These are phyloP conservation scores for Fusarium sp. DNA, from an alignment of 2,329 filamentous ascomycete species.

Conservation along the genomic window DNA sequence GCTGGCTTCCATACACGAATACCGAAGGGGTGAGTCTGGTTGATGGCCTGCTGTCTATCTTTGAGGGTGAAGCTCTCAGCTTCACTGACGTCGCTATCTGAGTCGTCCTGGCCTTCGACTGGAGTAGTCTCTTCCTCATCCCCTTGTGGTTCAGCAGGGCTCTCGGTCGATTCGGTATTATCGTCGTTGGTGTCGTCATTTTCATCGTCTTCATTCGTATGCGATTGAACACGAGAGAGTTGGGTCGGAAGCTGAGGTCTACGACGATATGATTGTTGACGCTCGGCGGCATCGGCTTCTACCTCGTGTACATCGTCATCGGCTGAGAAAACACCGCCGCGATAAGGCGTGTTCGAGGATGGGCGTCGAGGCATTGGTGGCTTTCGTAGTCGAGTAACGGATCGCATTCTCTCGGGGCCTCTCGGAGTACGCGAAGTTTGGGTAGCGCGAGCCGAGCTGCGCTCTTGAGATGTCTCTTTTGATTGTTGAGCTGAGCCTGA, in stretches of 20 bases:
- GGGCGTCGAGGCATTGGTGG: conserved; percentile 78
- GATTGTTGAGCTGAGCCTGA: conserved; percentile 49
- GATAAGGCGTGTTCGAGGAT: conserved; percentile 78
- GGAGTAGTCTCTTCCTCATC: conserved; percentile 49
- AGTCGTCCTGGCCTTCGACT: conserved; percentile 67
- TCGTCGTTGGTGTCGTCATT: conserved; percentile 41
- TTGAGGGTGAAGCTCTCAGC: conserved; percentile 98
- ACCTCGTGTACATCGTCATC: conserved; percentile 89
- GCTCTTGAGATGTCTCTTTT: conserved; percentile 56
- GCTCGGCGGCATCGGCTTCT: conserved; percentile 70
- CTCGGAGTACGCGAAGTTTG: conserved; percentile 55
- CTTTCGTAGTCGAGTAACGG: conserved; percentile 70
- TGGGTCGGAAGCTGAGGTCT: conserved; percentile 49
- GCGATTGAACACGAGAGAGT: conserved; percentile 59
- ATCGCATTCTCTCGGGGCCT: conserved; percentile 61
- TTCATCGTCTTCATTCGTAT: conserved; percentile 35
- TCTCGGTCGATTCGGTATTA: conserved; percentile 38
- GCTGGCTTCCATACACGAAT: conserved; percentile 99
- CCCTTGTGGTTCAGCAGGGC: conserved; percentile 46
- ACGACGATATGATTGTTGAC: conserved; percentile 57
- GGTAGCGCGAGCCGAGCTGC: conserved; percentile 50
- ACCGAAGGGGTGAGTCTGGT: conserved; percentile 98
- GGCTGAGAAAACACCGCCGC: conserved; percentile 88
- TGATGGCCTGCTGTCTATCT: conserved; percentile 97
- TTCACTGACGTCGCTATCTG: conserved; percentile 82